phyloP scores from a whole-genome alignment of 23 red algal genomes.

The Gracilariopsis chorda region DNA sequence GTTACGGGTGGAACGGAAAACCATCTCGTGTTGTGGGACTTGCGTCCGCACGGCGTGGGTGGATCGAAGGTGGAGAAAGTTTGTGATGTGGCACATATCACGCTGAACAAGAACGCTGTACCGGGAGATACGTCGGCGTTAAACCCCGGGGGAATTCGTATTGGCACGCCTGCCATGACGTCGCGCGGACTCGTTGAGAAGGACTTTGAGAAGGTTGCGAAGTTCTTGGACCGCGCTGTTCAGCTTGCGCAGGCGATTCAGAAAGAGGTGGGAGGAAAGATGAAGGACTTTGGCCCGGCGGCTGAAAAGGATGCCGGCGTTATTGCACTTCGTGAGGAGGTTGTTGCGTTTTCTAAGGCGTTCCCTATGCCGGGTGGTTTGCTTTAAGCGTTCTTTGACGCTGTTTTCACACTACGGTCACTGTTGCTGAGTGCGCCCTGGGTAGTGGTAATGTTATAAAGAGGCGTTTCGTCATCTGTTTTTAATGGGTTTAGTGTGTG shows the following conservation, averaged over 20 bases:
- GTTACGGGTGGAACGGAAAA: constrained; percentile 99
- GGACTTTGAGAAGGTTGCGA: constrained; percentile 83
- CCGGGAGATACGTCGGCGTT: constrained; percentile 86
- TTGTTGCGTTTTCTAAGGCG: constrained; percentile 58
- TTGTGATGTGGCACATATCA: constrained; percentile 89
- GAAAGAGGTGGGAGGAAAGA: constrained; percentile 84
- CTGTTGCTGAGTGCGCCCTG: not conserved
- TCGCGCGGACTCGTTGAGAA: constrained; percentile 79
- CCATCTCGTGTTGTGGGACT: constrained; percentile 97
- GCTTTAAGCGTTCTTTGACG: constrained; percentile 2
- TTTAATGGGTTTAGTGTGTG: not conserved
- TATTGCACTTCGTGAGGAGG: constrained; percentile 52
- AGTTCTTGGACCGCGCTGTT: constrained; percentile 76
- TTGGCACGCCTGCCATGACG: constrained; percentile 95
- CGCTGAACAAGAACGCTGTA: constrained; percentile 99
- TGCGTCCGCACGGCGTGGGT: constrained; percentile 69
- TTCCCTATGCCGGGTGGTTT: constrained; percentile 83
- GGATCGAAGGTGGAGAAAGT: constrained; percentile 95
- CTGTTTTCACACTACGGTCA: not conserved
- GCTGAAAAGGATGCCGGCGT: constrained; percentile 74
- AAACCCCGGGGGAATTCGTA: constrained; percentile 92
- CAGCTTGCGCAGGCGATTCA: constrained; percentile 78
- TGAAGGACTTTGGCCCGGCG: constrained; percentile 86
- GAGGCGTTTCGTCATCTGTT: not conserved
- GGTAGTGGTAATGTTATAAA: too few species aligned